Evolutionary conservation across 257 asterid species (phyloP).

Genomic region (Ocimum tenuiflorum): DNA sequence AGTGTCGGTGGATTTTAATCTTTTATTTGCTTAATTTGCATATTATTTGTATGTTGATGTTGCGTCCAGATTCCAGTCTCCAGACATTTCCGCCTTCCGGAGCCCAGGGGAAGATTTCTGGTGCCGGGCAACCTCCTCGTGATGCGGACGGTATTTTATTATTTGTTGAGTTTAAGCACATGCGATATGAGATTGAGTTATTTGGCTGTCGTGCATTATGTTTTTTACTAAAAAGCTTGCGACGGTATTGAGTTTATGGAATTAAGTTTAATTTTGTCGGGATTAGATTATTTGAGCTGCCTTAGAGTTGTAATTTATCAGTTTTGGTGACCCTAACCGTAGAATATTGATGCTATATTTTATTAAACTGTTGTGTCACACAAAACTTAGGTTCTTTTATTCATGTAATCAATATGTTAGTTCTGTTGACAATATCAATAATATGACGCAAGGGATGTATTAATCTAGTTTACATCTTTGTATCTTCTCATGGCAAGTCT

Average conservation of each 20-base stretch:
- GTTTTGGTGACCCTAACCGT: neutral
- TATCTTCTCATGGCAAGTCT: neutral
- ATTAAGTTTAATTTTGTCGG: neutral
- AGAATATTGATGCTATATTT: neutral
- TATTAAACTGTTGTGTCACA: neutral
- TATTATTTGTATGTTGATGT: slow-evolving; percentile 14
- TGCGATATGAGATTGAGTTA: neutral
- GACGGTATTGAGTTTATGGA: neutral
- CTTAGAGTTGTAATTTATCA: neutral
- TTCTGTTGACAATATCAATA: neutral
- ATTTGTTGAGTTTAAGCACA: neutral
- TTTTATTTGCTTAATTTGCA: neutral
- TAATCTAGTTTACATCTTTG: neutral
- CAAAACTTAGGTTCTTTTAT: neutral
- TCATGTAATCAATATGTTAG: neutral
- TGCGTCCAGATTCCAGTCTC: slow-evolving; percentile 69
- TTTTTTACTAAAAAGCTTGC: neutral
- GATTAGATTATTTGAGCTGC: slow-evolving; percentile 11
- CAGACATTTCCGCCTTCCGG: slow-evolving; percentile 90
- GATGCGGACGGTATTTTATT: slow-evolving; percentile 75
- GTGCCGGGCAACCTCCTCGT: slow-evolving; percentile 84
- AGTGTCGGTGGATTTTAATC: neutral
- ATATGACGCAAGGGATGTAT: neutral
- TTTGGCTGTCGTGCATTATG: neutral
- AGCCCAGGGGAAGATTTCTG: slow-evolving; percentile 79